These are phyloP conservation scores for Cordia subcordata DNA, from an alignment of 257 asterid genomes.

Conservation along the genomic window DNA sequence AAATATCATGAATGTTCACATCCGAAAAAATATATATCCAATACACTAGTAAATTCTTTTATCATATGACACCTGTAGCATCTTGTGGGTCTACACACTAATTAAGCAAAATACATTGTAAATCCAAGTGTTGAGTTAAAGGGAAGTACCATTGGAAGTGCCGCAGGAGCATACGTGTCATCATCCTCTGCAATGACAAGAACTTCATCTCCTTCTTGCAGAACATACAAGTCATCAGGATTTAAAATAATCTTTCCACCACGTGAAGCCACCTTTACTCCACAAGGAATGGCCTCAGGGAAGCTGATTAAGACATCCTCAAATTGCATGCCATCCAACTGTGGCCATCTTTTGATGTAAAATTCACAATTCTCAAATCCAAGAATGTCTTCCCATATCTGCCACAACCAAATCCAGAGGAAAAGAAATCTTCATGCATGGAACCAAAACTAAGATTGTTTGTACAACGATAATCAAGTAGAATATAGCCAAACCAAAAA, in stretches of 20 bases:
- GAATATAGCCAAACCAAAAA: background rate
- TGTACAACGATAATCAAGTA: too few species aligned
- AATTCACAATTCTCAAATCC: constrained; percentile 93
- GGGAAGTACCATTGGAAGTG: constrained; percentile 68
- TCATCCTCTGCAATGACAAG: constrained; percentile 96
- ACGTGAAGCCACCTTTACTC: constrained; percentile 71
- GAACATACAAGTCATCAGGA: constrained; percentile 73
- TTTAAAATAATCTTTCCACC: constrained; percentile 83
- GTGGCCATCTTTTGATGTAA: constrained; percentile 79
- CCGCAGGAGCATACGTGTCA: constrained; percentile 72
- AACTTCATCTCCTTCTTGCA: constrained; percentile 86
- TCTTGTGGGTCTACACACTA: background rate
- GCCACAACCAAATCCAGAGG: constrained; percentile 22
- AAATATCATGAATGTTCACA: too few species aligned
- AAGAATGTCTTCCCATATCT: constrained; percentile 97
- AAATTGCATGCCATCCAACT: constrained; percentile 76
- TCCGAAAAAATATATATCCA: too few species aligned
- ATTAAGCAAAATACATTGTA: background rate
- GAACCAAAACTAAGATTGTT: background rate
- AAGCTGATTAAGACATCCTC: constrained; percentile 86
- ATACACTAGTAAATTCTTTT: too few species aligned
- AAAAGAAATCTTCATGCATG: constrained; percentile 1
- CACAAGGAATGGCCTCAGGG: constrained; percentile 90
- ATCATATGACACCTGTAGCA: too few species aligned
- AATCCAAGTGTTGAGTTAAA: constrained; percentile 24